Conservation (phyloP, 192 early-diverging fungal species). For the Backusella mclennaniae region DNA sequence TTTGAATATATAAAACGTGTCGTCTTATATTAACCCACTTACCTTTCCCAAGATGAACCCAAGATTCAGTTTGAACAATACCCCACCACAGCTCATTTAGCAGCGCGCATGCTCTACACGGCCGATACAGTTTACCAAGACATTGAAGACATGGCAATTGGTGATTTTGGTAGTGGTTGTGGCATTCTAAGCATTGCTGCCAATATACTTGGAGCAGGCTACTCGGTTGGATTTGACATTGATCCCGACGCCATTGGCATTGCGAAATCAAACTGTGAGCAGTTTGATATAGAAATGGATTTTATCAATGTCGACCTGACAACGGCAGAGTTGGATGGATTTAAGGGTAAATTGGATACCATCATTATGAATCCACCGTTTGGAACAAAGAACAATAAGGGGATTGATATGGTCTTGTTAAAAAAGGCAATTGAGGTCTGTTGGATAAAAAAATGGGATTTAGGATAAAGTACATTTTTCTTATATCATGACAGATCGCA, state of each 20-base stretch:
- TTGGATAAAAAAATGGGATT: not conserved
- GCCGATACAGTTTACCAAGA: slow-evolving; percentile 71
- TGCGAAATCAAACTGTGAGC: slow-evolving; percentile 65
- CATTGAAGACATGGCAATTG: slow-evolving; percentile 67
- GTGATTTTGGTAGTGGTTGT: slow-evolving; percentile 79
- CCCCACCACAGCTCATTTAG: slow-evolving; percentile 73
- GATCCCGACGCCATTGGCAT: slow-evolving; percentile 69
- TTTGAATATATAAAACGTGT: not conserved
- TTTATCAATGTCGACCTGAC: slow-evolving; percentile 57
- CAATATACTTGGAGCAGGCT: slow-evolving; percentile 56
- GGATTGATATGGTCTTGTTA: slow-evolving; percentile 72
- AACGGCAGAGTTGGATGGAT: slow-evolving; percentile 38
- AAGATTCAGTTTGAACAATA: slow-evolving; percentile 82
- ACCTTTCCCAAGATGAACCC: slow-evolving; percentile 41
- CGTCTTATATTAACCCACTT: not conserved
- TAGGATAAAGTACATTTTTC: not conserved
- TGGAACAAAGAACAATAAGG: slow-evolving; percentile 73
- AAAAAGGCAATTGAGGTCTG: slow-evolving; percentile 64
- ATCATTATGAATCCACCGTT: slow-evolving; percentile 83
- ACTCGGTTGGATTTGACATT: slow-evolving; percentile 66
- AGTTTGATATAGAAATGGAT: slow-evolving; percentile 61
- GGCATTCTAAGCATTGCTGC: slow-evolving; percentile 70
- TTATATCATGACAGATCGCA: slow-evolving; percentile 45
- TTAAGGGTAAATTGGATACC: slow-evolving; percentile 64
- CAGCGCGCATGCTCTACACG: slow-evolving; percentile 73